Evolutionary conservation across 1,284 basidiomycete species (phyloP).

Genomic region (Tylopilus orsonianus): DNA sequence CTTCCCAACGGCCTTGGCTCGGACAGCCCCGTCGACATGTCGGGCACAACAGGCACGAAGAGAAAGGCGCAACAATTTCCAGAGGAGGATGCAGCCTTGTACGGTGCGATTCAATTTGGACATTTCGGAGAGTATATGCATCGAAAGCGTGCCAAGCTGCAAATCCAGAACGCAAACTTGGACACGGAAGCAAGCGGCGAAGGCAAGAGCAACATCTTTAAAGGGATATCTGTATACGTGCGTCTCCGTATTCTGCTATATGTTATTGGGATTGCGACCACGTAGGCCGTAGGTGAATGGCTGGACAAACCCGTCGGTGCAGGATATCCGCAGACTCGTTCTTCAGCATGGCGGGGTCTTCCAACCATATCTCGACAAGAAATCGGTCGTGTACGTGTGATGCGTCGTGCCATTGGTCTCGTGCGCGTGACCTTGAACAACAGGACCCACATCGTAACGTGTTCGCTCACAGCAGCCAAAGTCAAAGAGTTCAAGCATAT

Average conservation of each 20-base stretch:
- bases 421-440: conserved; percentile 6
- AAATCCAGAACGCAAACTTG: conserved; percentile 78
- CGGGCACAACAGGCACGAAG: conserved; percentile 13
- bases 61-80: conserved; percentile 16
- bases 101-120: conserved; percentile 80
- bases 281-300: conserved; percentile 74
- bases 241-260: conserved; percentile 22
- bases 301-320: conserved; percentile 84
- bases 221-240: conserved; percentile 79
- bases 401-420: background rate
- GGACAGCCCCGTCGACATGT: conserved; percentile 1
- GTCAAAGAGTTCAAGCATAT: conserved; percentile 84
- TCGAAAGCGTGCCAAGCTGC: conserved; percentile 87
- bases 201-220: conserved; percentile 59
- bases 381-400: conserved; percentile 63
- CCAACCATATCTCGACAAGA: conserved; percentile 82
- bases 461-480: conserved; percentile 87
- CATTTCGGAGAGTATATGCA: conserved; percentile 86
- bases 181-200: conserved; percentile 32
- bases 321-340: conserved; percentile 80
- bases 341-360: conserved; percentile 82
- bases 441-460: conserved; percentile 89
- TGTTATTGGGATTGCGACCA: background rate
- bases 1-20: conserved; percentile 2
- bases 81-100: conserved; percentile 44